Evolutionary conservation across 352 stramenopile species (phyloP).

Genomic region (Albugo candida): DNA sequence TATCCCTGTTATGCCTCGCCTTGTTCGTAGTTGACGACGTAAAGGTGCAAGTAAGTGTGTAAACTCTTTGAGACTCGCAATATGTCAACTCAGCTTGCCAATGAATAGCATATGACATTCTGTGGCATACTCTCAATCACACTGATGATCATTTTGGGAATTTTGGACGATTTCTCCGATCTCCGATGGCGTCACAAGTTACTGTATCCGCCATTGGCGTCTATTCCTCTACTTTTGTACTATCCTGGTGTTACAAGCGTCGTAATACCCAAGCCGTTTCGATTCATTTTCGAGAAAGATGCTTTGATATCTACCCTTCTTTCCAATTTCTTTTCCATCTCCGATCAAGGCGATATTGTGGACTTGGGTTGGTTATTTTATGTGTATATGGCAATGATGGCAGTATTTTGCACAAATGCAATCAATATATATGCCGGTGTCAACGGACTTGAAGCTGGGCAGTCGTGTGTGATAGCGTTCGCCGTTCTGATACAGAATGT

Average conservation of each 20-base stretch:
- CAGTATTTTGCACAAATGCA: slow-evolving; percentile 98
- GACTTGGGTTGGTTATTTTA: slow-evolving; percentile 91
- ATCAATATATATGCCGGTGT: slow-evolving; percentile 99
- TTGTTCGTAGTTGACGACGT: slow-evolving; percentile 41
- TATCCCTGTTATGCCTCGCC: slow-evolving; percentile 42
- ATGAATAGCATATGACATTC: slow-evolving; percentile 37
- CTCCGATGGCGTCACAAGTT: slow-evolving; percentile 93
- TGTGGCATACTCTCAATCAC: slow-evolving; percentile 69
- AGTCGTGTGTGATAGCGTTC: slow-evolving; percentile 84
- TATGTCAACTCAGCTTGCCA: background rate
- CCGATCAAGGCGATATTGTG: slow-evolving; percentile 69
- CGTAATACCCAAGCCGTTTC: slow-evolving; percentile 80
- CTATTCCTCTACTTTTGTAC: slow-evolving; percentile 89
- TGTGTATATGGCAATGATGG: slow-evolving; percentile 97
- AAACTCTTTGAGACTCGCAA: background rate
- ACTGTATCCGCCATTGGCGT: slow-evolving; percentile 89
- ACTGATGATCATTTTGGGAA: slow-evolving; percentile 87
- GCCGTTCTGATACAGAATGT: slow-evolving; percentile 91
- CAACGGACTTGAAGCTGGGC: slow-evolving; percentile 95
- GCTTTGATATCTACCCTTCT: slow-evolving; percentile 33
- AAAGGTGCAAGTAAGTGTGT: slow-evolving; percentile 23
- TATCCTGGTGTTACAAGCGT: slow-evolving; percentile 93
- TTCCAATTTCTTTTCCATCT: slow-evolving; percentile 39
- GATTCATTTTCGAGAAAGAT: slow-evolving; percentile 49
- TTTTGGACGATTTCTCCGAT: slow-evolving; percentile 93